Evolutionary conservation across 495 filamentous ascomycete genomes (phyloP), one percentile per base, ranked within the genome.

Genomic region (Lophiotrema nucula): DNA sequence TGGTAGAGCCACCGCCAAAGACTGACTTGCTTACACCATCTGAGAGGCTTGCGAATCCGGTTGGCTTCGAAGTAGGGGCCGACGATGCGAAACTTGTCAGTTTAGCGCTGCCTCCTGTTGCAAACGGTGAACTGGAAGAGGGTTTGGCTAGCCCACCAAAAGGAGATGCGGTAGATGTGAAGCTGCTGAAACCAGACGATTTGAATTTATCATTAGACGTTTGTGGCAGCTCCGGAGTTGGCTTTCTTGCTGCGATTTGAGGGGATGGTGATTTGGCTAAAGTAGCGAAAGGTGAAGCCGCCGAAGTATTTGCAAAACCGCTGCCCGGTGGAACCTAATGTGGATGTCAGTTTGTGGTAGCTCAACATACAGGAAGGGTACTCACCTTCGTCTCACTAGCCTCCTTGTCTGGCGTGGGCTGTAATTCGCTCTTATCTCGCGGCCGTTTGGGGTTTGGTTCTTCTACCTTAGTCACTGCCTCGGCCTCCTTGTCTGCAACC

Each of bases 281-380:
- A 25, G 74, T 63, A 15, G 72, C 76, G 57, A 81, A 81, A 13
- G 80, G 77, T 10, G 80, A 81, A 19, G 74, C 66, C 2, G 75
- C 56, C n/a, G 79, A 79, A 13, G 74, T 72, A 54, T 79, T 81
- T 25, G 75, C 72, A 64, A 83, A 85, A 15, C 75, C 76, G 60
- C 74, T 79, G n/a, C 67, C 58, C 23, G 75, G 60, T 25, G 75
- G 72, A 45, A 69, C 69, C 79, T 81, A 28, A 4, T 49, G 18
- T 23, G 11, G 21, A 13, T 13, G 42, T 62, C 44, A 58, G 43
- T 35, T 26, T 11, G 1, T 28, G n/a, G n/a, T n/a, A n/a, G n/a
- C n/a, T n/a, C n/a, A n/a, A n/a, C n/a, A n/a, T n/a, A n/a, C n/a
- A n/a, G n/a, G n/a, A n/a, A n/a, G n/a, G n/a, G n/a, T n/a, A n/a